Evolutionary conservation across 192 early-diverging fungal species (phyloP).

Genomic region (Coemansia javaensis): DNA sequence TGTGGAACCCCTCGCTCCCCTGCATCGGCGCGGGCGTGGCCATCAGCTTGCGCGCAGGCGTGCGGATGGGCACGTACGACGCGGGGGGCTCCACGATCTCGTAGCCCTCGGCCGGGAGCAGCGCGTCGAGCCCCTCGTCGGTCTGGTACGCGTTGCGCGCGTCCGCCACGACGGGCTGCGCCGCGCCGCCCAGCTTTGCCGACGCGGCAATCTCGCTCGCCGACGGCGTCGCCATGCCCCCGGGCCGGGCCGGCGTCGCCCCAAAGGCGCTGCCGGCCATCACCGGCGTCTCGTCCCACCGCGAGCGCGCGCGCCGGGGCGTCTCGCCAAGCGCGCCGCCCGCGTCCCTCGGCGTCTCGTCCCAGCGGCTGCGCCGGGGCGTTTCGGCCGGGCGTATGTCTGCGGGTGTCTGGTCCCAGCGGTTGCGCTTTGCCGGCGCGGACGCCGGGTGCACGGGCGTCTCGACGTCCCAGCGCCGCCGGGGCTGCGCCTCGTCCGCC

Average conservation of each 20-base stretch:
- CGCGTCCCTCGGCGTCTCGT: constrained; percentile 50
- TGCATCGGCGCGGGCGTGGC: constrained; percentile 88
- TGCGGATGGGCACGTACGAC: constrained; percentile 88
- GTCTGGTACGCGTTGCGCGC: constrained; percentile 79
- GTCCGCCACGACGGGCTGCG: constrained; percentile 69
- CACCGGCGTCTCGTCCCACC: constrained; percentile 95
- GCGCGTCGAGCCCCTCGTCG: constrained; percentile 92
- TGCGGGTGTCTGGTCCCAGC: constrained; percentile 70
- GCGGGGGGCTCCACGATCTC: constrained; percentile 85
- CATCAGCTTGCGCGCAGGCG: constrained; percentile 90
- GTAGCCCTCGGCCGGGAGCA: constrained; percentile 89
- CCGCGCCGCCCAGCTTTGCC: constrained; percentile 50
- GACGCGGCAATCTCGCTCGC: neutral
- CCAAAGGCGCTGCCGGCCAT: constrained; percentile 26
- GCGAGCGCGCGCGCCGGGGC: constrained; percentile 69
- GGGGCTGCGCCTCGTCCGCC: constrained; percentile 50
- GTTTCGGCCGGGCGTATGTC: constrained; percentile 36
- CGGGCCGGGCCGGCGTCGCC: constrained; percentile 14
- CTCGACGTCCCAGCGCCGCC: constrained; percentile 84
- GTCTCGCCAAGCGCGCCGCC: constrained; percentile 52
- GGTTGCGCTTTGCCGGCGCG: constrained; percentile 48
- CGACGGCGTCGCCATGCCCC: constrained; percentile 15
- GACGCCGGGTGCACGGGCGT: constrained; percentile 57
- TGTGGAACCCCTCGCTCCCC: constrained; percentile 62
- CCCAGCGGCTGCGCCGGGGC: constrained; percentile 58